These are phyloP conservation scores for Rehmannia glutinosa DNA, from an alignment of 257 asterid genomes.

Conservation along the genomic window DNA sequence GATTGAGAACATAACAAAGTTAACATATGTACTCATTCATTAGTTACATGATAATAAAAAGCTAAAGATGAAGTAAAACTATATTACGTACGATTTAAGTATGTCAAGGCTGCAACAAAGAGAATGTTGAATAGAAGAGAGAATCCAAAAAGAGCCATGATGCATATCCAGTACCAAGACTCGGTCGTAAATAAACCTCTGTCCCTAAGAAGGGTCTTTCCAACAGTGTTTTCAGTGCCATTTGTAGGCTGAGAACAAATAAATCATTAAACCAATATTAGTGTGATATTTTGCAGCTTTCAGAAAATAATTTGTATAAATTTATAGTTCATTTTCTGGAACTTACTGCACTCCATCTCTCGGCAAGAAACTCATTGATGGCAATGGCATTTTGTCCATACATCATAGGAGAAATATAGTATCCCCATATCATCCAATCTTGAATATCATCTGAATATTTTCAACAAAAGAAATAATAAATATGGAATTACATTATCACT, in stretches of 20 bases:
- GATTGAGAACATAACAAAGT: conserved; percentile 3
- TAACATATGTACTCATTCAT: not conserved
- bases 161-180: conserved; percentile 69
- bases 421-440: conserved; percentile 92
- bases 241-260: conserved; percentile 41
- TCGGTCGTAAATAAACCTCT: conserved; percentile 68
- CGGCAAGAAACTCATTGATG: conserved; percentile 69
- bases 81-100: conserved; percentile 58
- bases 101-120: conserved; percentile 67
- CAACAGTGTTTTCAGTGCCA: conserved; percentile 62
- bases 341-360: conserved; percentile 82
- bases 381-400: conserved; percentile 91
- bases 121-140: conserved; percentile 70
- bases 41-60: not conserved
- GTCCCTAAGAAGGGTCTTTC: conserved; percentile 65
- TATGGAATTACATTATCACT: too few relatives aligned
- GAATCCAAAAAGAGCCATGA: conserved; percentile 58
- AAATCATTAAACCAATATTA: not conserved
- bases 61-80: not conserved
- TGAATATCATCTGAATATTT: conserved; percentile 79
- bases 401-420: conserved; percentile 87
- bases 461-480: not conserved
- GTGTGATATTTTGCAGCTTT: not conserved
- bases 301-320: too few relatives aligned
- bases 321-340: not conserved